Evolutionary conservation across 2,329 filamentous ascomycete species (phyloP), one percentile per base, ranked within the genome.

Genomic region (Fusarium kyushuense): DNA sequence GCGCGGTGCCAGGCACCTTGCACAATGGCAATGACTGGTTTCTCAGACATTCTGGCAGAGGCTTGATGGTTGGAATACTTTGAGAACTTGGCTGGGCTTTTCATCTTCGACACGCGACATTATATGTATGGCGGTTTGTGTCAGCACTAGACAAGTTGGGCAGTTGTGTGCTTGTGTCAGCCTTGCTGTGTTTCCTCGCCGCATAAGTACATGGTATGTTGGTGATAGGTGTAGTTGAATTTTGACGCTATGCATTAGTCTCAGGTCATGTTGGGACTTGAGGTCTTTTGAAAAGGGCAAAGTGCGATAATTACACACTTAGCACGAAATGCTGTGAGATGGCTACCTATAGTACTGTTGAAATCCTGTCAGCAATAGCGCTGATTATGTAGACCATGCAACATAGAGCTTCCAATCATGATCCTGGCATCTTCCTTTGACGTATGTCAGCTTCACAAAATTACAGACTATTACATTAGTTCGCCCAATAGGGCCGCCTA

Each of bases 1-100:
- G 38, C 25, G 2, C 58, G 52, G 3, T 70, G 58, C 63, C 67
- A 70, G 0, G 67, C 67, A 0, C 67, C 67, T 10, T 64, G 58
- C 0, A 58, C 23, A 2, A 70, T 46, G 3, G 55, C 54, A 3
- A 70, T 62, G 0, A 58, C 49, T 1, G 67, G 63, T 5, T 47
- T 61, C 5, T 54, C 42, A 0, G 46, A 16, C 60, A 67, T 65
- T 27, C 21, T 51, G 9, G 3, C 17, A 5, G 10, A 6, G 5
- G 5, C 4, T 38, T 19, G 11, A 19, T 19, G 12, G 13, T 19
- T 6, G 9, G 27, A 6, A 6, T 36, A 7, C 6, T 4, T 19
- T 48, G 30, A 5, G 1, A 6, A 6, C 32, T 21, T 23, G 3
- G 7, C 0, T 14, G 7, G 11, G 13, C 2, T 33, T 13, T 21